Evolutionary conservation across 495 filamentous ascomycete genomes (phyloP).

Genomic region (Neurospora intermedia): DNA sequence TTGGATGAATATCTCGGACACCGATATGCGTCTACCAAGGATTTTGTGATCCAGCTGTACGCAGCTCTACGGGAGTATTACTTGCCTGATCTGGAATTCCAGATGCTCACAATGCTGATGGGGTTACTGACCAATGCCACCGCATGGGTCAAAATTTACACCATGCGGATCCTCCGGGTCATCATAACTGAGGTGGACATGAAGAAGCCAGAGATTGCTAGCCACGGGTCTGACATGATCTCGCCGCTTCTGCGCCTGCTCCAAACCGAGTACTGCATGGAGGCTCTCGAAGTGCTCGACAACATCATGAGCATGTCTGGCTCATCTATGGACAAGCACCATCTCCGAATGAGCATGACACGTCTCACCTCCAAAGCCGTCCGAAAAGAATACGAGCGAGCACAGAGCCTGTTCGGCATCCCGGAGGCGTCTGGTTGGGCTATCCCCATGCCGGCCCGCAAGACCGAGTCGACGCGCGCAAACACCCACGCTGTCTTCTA

Average conservation of each 20-base stretch:
- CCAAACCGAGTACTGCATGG: conserved; percentile 86
- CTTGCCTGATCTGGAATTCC: conserved; percentile 74
- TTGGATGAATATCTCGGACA: conserved; percentile 60
- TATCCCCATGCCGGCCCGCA: conserved; percentile 82
- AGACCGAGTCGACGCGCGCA: conserved; percentile 69
- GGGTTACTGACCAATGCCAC: conserved; percentile 81
- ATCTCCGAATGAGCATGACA: conserved; percentile 95
- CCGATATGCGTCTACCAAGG: conserved; percentile 57
- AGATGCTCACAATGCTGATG: conserved; percentile 80
- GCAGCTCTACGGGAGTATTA: conserved; percentile 67
- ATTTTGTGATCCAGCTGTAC: conserved; percentile 68
- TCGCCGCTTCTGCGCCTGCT: conserved; percentile 83
- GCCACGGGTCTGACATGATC: conserved; percentile 88
- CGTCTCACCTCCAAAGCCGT: conserved; percentile 68
- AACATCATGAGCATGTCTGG: conserved; percentile 90
- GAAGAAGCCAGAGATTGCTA: conserved; percentile 78
- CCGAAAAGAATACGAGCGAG: conserved; percentile 88
- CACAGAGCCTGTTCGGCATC: conserved; percentile 90
- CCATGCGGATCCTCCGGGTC: conserved; percentile 78
- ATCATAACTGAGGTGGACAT: conserved; percentile 89
- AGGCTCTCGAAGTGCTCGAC: conserved; percentile 83
- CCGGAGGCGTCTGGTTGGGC: conserved; percentile 95
- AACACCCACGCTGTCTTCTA: conserved; percentile 98
- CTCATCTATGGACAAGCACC: conserved; percentile 84
- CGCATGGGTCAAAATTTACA: conserved; percentile 82